Base-by-base conservation (phyloP, 1,139 yeast genomes). In the Debaryomycetaceae sp. region DNA sequence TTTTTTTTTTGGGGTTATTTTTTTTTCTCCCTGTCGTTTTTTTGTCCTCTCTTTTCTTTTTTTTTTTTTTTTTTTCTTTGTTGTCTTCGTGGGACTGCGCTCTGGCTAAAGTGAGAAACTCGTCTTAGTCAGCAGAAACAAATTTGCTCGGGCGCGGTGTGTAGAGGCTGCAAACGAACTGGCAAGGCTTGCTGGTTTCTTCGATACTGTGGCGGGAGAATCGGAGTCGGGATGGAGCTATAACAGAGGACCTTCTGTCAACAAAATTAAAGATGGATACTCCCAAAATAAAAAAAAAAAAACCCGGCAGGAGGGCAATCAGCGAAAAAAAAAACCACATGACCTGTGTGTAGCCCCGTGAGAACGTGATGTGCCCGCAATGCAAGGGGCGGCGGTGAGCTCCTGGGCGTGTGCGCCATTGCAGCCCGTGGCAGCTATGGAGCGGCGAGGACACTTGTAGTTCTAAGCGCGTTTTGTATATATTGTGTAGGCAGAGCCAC, bases 51-150 rank as follows among this genome's bases (percentile, higher is more conserved):
- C 11, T 19, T 19, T 19, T 19, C 11, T 19, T 19, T 19, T 19
- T 19, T 19, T 19, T 19, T 19, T 19, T 19, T 19, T 19, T 19
- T 19, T 19, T 19, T 19, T 19, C 11, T 19, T 19, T 19, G 9
- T 19, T 19, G 9, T 19, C 11, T 19, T 19, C 11, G 9, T 19
- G 9, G 9, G 9, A 10, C 11, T 19, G 9, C 11, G 9, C 11
- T 19, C 11, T 19, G 24, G 11, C 29, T 30, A 11, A 16, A 5
- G 8, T 22, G 8, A 5, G 24, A 30, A 27, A 18, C 28, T 27
- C 32, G 23, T 30, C 12, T n/a, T 27, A 10, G 28, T 16, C 15
- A 25, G 10, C 18, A n/a, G 16, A 22, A 26, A 36, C 27, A 24
- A 28, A 16, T 6, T 19, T 19, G 21, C 10, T 19, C 11, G 9